Percentiles rank a stretch among this genome's conserved stretches.
Conservation (phyloP, 129 eudicot species). For the Pulicaria dysenterica region DNA sequence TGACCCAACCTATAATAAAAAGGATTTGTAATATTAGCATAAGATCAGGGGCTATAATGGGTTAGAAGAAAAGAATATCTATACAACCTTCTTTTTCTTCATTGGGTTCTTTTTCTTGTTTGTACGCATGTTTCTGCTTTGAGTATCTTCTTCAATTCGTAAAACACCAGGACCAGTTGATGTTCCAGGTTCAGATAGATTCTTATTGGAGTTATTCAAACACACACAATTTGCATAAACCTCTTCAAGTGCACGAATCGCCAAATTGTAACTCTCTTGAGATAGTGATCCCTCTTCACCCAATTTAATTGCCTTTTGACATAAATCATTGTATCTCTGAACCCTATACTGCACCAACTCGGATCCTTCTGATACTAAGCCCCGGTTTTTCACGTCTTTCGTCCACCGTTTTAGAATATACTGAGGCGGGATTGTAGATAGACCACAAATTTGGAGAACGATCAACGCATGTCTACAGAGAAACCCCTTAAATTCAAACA, state of each 20-base stretch:
- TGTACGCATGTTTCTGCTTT: slow-evolving; percentile 61
- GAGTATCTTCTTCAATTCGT: slow-evolving; percentile 73
- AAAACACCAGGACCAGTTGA: slow-evolving; percentile 58
- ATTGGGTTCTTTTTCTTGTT: slow-evolving; percentile 74
- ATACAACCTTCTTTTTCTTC: slow-evolving; percentile 80
- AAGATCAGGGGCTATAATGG: slow-evolving; percentile 7
- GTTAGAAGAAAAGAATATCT: background rate
- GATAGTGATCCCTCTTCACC: slow-evolving; percentile 90
- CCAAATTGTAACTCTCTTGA: slow-evolving; percentile 66
- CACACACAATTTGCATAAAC: slow-evolving; percentile 59
- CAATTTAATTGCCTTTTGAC: slow-evolving; percentile 73
- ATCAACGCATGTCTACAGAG: slow-evolving; percentile 88
- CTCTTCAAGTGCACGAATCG: slow-evolving; percentile 74
- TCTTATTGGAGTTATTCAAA: slow-evolving; percentile 66
- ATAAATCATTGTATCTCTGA: slow-evolving; percentile 76
- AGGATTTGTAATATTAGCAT: slow-evolving; percentile 3
- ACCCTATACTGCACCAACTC: slow-evolving; percentile 67
- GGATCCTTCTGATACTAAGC: slow-evolving; percentile 48
- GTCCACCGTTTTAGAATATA: slow-evolving; percentile 85
- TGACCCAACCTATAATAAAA: slow-evolving; percentile 47
- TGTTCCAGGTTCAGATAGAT: slow-evolving; percentile 58
- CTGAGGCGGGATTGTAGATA: slow-evolving; percentile 66
- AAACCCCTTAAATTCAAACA: slow-evolving; percentile 86
- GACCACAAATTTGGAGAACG: slow-evolving; percentile 87
- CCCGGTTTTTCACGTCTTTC: slow-evolving; percentile 68